These are phyloP conservation scores for Vanderwaltozyma verrucispora DNA, from an alignment of 805 yeast species.

Conservation along the genomic window DNA sequence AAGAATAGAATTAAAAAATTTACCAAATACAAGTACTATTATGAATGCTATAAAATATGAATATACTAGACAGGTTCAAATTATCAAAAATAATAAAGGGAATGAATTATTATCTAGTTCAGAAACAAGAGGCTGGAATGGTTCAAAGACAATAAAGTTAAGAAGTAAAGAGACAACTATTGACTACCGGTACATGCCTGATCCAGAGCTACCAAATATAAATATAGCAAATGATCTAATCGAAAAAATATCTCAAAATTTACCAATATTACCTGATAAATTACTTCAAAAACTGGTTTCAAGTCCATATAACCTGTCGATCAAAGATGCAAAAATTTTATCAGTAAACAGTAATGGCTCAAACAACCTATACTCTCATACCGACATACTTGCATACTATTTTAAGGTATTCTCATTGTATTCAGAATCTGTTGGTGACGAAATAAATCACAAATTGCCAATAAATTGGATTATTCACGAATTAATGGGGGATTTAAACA, in stretches of 20 bases:
- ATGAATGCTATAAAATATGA: conserved; percentile 66
- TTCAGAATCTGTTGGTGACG: conserved; percentile 20
- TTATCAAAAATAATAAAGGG: conserved; percentile 32
- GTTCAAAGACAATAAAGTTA: conserved; percentile 50
- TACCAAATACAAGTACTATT: conserved; percentile 77
- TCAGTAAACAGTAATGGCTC: conserved; percentile 35
- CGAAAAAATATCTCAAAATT: conserved; percentile 29
- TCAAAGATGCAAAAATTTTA: conserved; percentile 69
- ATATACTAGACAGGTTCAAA: conserved; percentile 53
- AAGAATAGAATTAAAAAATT: conserved; percentile 81
- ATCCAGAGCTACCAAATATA: conserved; percentile 71
- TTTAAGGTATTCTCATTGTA: conserved; percentile 27
- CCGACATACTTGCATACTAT: conserved; percentile 44
- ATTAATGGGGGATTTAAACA: conserved; percentile 56
- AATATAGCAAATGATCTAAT: conserved; percentile 33
- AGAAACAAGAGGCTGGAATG: conserved; percentile 94
- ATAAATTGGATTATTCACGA: conserved; percentile 82
- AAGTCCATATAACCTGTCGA: conserved; percentile 44
- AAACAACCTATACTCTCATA: conserved; percentile 18
- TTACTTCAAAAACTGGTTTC: conserved; percentile 36
- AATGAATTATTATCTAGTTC: conserved; percentile 19
- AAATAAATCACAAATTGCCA: conserved; percentile 32
- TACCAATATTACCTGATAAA: conserved; percentile 58
- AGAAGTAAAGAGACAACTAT: conserved; percentile 72
- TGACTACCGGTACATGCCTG: conserved; percentile 93